Evolutionary conservation across 176 grass and related monocot species (phyloP), one percentile per base, ranked within the genome.

Genomic region (Tillandsia fasciculata): DNA sequence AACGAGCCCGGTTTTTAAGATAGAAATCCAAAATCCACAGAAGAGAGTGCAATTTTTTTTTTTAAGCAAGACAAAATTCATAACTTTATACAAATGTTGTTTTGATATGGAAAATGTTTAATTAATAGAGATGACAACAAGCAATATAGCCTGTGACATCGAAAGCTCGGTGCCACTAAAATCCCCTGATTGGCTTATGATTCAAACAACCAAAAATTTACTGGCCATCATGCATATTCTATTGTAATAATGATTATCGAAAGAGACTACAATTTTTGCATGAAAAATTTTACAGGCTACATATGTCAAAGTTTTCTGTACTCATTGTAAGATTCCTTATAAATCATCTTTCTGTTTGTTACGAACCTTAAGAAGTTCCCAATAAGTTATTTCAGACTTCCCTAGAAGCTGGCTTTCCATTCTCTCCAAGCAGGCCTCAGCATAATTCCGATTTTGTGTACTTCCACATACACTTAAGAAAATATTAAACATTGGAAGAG

Each of bases 361-460:
- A 70, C 82, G 74, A 52, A 97, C 86, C 89, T 90, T 85, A 53
- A 97, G 82, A 77, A 97, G 89, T 83, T 92, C 93, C 59, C 65
- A 82, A 49, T 90, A 92, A 27, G 93, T 92, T 78, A 83, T 65
- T 85, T 97, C 93, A 79, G 86, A 97, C 77, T 97, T 92, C 51
- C 93, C 89, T 28, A 90, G 50, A 81, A 85, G 74, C 80, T 77
- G 72, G 56, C 18, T 77, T 61, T 87, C 93, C 89, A 97, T 90
- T 79, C 69, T 86, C 70, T 87, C 86, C 48, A 97, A 77, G 76
- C 93, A 90, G 23, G 26, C 63, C 52, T 77, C 74, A 56, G 68
- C 54, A 77, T 81, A 59, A 69, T 78, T 83, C 42, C 83, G 65
- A 64, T 76, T 87, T 71, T 42, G 20, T 8, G 15, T 84, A 65